phyloP scores from a whole-genome alignment of 164 flowering plant genomes.

The Tetracentron sinense region DNA sequence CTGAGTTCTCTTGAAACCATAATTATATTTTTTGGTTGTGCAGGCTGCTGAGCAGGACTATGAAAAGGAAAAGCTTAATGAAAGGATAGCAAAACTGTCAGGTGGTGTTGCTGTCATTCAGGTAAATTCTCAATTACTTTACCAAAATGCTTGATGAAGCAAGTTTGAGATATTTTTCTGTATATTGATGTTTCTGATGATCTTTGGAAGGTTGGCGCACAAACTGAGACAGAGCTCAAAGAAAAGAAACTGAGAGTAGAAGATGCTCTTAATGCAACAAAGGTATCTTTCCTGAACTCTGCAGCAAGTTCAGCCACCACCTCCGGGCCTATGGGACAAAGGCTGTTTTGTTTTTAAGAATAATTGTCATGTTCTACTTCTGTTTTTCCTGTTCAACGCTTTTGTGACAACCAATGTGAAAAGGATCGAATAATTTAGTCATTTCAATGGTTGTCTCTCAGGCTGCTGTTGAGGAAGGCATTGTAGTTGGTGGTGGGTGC shows the following conservation, averaged over 20 bases:
- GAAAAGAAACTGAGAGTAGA: conserved; percentile 97
- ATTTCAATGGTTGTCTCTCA: conserved; percentile 26
- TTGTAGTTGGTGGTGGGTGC: conserved; percentile 95
- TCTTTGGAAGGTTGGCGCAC: conserved; percentile 87
- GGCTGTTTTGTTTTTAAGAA: no score
- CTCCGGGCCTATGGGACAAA: no score
- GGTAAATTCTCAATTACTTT: conserved; percentile 27
- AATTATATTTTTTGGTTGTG: conserved; percentile 1
- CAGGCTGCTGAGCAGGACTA: conserved; percentile 94
- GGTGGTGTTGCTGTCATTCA: conserved; percentile 99
- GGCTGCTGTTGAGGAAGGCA: conserved; percentile 99
- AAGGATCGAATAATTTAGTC: background rate
- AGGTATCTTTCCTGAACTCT: no score
- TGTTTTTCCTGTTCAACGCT: background rate
- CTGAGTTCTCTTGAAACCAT: background rate
- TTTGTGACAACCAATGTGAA: background rate
- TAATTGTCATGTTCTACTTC: no score
- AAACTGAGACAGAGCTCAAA: conserved; percentile 94
- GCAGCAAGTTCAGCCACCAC: no score
- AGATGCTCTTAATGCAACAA: conserved; percentile 98
- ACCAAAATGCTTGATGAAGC: background rate
- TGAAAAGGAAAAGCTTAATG: conserved; percentile 90
- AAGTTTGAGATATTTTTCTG: background rate
- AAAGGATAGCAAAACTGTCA: conserved; percentile 92
- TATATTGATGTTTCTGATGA: background rate